phyloP scores from a whole-genome alignment of 306 rosid genomes.

The Lathyrus oleraceus region DNA sequence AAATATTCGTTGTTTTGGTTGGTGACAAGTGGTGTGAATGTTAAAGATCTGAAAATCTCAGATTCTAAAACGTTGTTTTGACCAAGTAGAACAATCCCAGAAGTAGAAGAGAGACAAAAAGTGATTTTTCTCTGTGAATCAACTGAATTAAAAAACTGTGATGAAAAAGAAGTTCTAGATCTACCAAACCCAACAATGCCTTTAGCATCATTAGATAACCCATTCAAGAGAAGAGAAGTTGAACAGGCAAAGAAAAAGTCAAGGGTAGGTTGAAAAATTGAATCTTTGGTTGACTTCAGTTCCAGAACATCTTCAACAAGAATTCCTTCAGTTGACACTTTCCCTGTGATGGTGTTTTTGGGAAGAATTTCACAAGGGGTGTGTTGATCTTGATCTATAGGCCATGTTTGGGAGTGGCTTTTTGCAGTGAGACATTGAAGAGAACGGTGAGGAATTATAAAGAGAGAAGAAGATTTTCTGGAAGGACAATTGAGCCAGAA shows the following conservation, averaged over 20 bases:
- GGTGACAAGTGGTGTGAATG: slow-evolving; percentile 61
- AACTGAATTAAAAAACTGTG: slow-evolving; percentile 56
- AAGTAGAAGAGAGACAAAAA: slow-evolving; percentile 62
- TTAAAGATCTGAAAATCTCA: slow-evolving; percentile 50
- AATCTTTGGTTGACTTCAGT: slow-evolving; percentile 21
- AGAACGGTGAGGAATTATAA: slow-evolving; percentile 48
- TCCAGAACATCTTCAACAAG: slow-evolving; percentile 49
- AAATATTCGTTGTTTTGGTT: slow-evolving; percentile 45
- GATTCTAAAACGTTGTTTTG: not conserved
- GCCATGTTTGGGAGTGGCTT: slow-evolving; percentile 34
- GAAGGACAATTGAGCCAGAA: slow-evolving; percentile 55
- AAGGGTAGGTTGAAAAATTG: slow-evolving; percentile 14
- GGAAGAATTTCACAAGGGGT: slow-evolving; percentile 42
- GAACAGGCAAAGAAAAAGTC: slow-evolving; percentile 48
- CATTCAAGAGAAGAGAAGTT: slow-evolving; percentile 47
- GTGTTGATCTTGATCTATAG: slow-evolving; percentile 7
- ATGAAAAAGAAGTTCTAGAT: slow-evolving; percentile 51
- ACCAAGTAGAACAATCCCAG: slow-evolving; percentile 50
- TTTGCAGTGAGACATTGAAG: slow-evolving; percentile 59
- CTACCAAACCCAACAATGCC: slow-evolving; percentile 74
- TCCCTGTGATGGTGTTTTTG: slow-evolving; percentile 42
- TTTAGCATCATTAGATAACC: slow-evolving; percentile 48
- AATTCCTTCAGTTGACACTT: slow-evolving; percentile 31
- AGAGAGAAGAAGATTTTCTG: slow-evolving; percentile 41
- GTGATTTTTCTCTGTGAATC: slow-evolving; percentile 44